Base-by-base conservation (phyloP, 1,284 basidiomycete species). In the Heterobasidion parviporum region DNA sequence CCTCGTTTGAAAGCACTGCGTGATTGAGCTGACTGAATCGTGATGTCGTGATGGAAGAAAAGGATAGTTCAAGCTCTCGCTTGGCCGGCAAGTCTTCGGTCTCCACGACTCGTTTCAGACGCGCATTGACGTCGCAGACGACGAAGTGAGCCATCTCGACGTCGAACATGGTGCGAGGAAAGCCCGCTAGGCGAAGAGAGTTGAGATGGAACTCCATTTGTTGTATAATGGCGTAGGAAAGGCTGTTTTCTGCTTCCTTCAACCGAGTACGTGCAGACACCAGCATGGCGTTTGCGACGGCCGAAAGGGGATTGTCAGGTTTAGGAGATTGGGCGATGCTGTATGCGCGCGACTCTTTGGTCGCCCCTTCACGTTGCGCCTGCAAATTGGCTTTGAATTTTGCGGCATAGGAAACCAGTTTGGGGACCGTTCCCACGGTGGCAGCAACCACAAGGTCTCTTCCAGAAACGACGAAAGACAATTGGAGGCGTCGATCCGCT, bases 281-380 rank as follows among this genome's bases (percentile, higher is more conserved):
- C 38, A 94, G 70, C 79, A 94, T 89, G 14, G 89, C 89, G 55
- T 89, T 83, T 0, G 92, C 89, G 38, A 94, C 87, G 8, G 88
- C 83, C 1, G 90, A 90, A 3, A 92, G 75, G 5, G 89, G 80
- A 65, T 89, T 88, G 60, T 85, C 84, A 6, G 87, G 86, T 63
- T 81, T 84, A 5, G 87, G 82, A 7, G 77, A 72, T 38, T 79
- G 79, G 18, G 82, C 80, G 14, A 80, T 74, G 18, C 87, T 76
- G 74, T 89, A 91, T 1, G 85, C 81, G 56, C 80, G 76, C 1
- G 89, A 86, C 70, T 86, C 86, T 57, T 83, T 78, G 65, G 84
- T 81, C 34, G 88, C 85, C 36, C 87, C 83, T 65, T 87, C 78
- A 59, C 81, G 76, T 65, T 94, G 92, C 2, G 78, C 75, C 49